Conservation (phyloP, 495 filamentous ascomycete species). For the Bacidia gigantensis region DNA sequence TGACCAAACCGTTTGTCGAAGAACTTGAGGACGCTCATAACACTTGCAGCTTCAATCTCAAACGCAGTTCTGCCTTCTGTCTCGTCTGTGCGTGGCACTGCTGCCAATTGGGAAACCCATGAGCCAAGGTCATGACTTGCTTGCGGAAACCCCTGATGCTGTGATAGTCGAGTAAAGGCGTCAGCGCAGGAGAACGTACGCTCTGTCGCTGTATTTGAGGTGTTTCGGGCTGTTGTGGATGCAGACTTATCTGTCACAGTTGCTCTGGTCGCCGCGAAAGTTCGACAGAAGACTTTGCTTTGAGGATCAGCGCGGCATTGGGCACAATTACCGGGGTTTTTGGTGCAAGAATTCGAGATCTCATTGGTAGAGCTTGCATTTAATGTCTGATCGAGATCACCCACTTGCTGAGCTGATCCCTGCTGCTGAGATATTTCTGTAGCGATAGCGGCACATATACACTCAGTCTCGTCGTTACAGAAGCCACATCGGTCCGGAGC, state of each 20-base stretch:
- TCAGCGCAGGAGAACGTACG: conserved; percentile 51
- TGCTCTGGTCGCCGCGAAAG: conserved; percentile 51
- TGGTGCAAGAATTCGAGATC: conserved; percentile 34
- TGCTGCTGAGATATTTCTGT: conserved; percentile 19
- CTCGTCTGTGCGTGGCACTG: conserved; percentile 26
- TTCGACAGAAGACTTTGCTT: conserved; percentile 76
- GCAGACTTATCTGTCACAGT: not conserved
- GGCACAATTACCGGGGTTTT: conserved; percentile 66
- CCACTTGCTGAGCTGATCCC: not conserved
- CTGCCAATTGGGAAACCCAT: conserved; percentile 62
- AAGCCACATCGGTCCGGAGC: conserved; percentile 67
- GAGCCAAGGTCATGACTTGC: conserved; percentile 60
- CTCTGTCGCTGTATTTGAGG: conserved; percentile 13
- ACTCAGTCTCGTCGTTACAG: conserved; percentile 71
- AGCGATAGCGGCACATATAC: conserved; percentile 67
- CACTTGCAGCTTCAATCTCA: conserved; percentile 74
- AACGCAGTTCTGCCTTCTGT: conserved; percentile 40
- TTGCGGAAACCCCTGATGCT: conserved; percentile 64
- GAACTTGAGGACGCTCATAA: conserved; percentile 71
- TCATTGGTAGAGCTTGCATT: not conserved
- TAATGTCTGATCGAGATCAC: not conserved
- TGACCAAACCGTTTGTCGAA: conserved; percentile 68
- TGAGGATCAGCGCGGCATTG: conserved; percentile 67
- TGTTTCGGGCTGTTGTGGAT: conserved; percentile 19
- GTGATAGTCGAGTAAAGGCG: conserved; percentile 66